Evolutionary conservation across 371 early-diverging fungal species (phyloP), one percentile per base, ranked within the genome.

Genomic region (Mucor sp.): DNA sequence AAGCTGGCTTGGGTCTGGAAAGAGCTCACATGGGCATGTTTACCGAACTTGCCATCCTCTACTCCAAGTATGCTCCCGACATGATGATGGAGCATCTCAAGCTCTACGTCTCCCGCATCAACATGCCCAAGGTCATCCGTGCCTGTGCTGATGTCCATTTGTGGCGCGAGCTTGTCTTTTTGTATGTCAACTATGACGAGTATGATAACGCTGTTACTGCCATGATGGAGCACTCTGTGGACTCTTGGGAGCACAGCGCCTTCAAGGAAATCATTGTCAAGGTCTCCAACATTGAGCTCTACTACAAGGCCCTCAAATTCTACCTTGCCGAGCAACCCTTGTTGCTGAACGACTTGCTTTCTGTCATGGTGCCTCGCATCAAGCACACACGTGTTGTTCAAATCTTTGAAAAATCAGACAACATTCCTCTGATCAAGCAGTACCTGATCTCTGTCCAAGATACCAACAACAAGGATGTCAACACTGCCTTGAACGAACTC

Each of bases 1-100:
- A 99, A 83, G 91, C 94, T 53, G 95, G 97, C 68, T 83, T 98
- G 9, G 94, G 95, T 17, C 75, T 98, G 64, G 99, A 99, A 84
- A 90, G 99, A 56, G 98, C 99, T 8, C 98, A 99, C 71, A 98
- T 98, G 98, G 98, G 97, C 48, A 97, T 99, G 97, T 99, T 99
- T 74, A 99, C 99, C 0, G 98, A 98, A 76, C 85, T 99, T 33
- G 95, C 98, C 11, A 91, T 98, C 63, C 81, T 97, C 66, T 98
- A 99, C 80, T 91, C 95, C 74, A 96, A 96, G 78, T 96, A 99
- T 87, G 85, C 88, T 5, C 94, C 96, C 2, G 97, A 96, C 66
- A 85, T 90, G 48, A 88, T 97, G 85, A 95, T 96, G 94, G 97
- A 96, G 71, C 98, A 98, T 71, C 86, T 99, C 60, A 94, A 97